These are phyloP conservation scores for Anethum foeniculum DNA, from an alignment of 140 eudicot species.

Conservation along the genomic window DNA sequence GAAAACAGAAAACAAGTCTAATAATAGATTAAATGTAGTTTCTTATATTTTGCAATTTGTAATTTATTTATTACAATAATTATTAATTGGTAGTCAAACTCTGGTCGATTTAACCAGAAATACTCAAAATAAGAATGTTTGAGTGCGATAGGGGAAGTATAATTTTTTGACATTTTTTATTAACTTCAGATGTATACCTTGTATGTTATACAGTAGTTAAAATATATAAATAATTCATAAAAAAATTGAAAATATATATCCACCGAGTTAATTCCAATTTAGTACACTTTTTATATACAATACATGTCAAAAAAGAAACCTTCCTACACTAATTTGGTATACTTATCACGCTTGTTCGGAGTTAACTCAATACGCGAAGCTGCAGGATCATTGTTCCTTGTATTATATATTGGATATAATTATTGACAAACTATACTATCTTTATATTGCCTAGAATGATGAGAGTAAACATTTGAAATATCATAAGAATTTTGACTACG, in stretches of 20 bases:
- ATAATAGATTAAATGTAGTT: not conserved
- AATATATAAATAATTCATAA: not conserved
- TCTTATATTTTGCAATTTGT: not conserved
- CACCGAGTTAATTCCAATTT: not conserved
- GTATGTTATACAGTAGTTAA: not conserved
- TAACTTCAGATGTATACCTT: not conserved
- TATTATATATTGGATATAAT: not conserved
- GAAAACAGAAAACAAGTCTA: not conserved
- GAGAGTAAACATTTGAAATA: not conserved
- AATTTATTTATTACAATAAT: not conserved
- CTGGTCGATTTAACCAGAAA: not conserved
- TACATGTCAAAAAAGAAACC: not conserved
- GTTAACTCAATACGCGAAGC: not conserved
- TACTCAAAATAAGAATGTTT: not conserved
- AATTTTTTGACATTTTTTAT: not conserved
- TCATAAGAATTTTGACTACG: not conserved
- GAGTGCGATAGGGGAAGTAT: not conserved
- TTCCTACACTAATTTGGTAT: not conserved
- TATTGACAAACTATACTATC: not conserved
- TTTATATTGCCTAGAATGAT: not conserved
- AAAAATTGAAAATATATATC: not conserved
- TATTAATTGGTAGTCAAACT: not conserved
- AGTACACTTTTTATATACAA: not conserved
- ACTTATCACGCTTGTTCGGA: not conserved
- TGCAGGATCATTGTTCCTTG: not conserved